Conservation (phyloP, 164 flowering plant species). For the Cinnamomum chago region DNA sequence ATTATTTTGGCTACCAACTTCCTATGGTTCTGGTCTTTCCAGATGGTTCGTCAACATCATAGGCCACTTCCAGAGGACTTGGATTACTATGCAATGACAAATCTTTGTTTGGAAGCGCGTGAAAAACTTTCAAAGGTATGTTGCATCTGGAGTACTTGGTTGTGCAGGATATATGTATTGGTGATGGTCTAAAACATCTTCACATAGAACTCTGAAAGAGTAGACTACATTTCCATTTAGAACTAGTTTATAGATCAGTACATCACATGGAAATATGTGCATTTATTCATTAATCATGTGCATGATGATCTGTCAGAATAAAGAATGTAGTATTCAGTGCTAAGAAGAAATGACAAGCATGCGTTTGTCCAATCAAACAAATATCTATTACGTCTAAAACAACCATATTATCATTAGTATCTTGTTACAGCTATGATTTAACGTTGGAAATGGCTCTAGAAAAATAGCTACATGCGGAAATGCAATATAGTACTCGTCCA, state of each 20-base stretch:
- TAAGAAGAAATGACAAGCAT: too few relatives aligned
- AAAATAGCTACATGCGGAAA: too few relatives aligned
- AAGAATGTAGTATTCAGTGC: background rate
- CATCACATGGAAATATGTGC: too few relatives aligned
- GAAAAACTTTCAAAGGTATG: constrained; percentile 90
- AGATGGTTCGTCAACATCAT: constrained; percentile 84
- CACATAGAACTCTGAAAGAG: background rate
- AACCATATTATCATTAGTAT: too few relatives aligned
- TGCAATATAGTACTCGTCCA: background rate
- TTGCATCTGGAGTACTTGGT: background rate
- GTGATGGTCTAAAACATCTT: background rate
- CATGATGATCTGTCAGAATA: background rate
- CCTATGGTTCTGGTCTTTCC: constrained; percentile 8
- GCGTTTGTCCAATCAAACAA: too few relatives aligned
- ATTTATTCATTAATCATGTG: too few relatives aligned
- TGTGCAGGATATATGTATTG: background rate
- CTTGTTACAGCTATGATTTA: background rate
- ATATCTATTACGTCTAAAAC: too few relatives aligned
- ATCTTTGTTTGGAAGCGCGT: constrained; percentile 78
- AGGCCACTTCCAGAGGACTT: constrained; percentile 74
- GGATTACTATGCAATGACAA: constrained; percentile 80
- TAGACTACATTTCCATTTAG: background rate
- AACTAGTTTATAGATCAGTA: background rate
- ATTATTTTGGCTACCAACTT: background rate
- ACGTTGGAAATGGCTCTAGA: background rate